Conservation (phyloP, 176 grass and related monocot genomes). For the Paspalum vaginatum region DNA sequence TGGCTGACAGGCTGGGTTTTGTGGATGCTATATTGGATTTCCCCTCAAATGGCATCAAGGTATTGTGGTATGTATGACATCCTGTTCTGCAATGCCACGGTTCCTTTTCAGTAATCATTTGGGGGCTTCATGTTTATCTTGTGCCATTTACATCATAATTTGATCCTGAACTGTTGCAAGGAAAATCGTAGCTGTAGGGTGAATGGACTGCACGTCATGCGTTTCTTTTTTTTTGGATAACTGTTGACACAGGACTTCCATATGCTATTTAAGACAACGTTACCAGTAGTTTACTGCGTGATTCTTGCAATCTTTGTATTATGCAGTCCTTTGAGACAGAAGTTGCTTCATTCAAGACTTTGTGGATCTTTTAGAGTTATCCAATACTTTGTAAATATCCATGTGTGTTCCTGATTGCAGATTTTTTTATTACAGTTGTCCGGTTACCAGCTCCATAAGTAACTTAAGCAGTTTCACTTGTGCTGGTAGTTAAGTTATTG, state of each 20-base stretch:
- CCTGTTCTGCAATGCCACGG: background rate
- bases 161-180: constrained; percentile 20
- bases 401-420: background rate
- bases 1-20: constrained; percentile 27
- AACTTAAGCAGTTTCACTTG: constrained; percentile 6
- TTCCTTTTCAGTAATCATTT: constrained; percentile 19
- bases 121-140: background rate
- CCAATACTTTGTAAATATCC: background rate
- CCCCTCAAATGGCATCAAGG: background rate
- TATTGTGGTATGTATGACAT: constrained; percentile 9
- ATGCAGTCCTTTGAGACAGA: constrained; percentile 6
- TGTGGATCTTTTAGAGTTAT: constrained; percentile 8
- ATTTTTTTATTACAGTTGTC: background rate
- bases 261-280: background rate
- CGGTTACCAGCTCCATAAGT: background rate
- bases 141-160: background rate
- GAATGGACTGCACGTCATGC: background rate
- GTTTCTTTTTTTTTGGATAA: background rate
- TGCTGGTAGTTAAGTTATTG: constrained; percentile 12
- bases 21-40: constrained; percentile 17
- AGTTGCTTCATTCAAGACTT: constrained; percentile 1
- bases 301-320: constrained; percentile 13
- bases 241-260: background rate
- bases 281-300: background rate
- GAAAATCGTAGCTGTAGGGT: background rate